Conservation (phyloP, 2,329 filamentous ascomycete genomes). For the Penicillium sp. region DNA sequence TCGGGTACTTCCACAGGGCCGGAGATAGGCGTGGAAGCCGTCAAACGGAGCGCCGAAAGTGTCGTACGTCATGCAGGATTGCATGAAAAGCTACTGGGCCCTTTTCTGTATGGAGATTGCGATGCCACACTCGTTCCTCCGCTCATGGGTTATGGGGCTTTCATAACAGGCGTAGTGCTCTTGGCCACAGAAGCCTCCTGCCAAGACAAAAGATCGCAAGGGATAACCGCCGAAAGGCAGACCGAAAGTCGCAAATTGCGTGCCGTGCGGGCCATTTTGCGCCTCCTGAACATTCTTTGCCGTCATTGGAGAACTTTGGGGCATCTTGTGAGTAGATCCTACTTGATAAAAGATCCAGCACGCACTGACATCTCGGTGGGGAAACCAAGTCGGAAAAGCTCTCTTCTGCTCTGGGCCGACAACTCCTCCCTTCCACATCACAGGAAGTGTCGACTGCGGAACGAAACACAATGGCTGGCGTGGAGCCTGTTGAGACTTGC, state of each 20-base stretch:
- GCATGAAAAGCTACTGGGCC: background rate
- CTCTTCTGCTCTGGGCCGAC: too few relatives aligned
- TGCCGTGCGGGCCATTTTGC: background rate
- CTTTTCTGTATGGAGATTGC: background rate
- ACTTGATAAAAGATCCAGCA: background rate
- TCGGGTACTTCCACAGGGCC: background rate
- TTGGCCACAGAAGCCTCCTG: background rate
- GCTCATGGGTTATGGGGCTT: background rate
- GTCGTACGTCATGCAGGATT: background rate
- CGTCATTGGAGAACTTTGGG: background rate
- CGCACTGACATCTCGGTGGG: too few relatives aligned
- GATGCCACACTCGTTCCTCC: background rate
- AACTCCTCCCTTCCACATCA: too few relatives aligned
- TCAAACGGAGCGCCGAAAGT: background rate
- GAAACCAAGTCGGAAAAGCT: too few relatives aligned
- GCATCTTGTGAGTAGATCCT: background rate
- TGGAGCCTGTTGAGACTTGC: too few relatives aligned
- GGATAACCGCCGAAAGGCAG: background rate
- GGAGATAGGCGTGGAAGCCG: background rate
- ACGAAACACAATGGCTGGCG: too few relatives aligned
- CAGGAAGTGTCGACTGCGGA: too few relatives aligned
- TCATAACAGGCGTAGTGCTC: background rate
- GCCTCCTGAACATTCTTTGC: background rate
- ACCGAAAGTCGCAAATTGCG: background rate
- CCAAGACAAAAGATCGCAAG: background rate